Evolutionary conservation across 176 grass and related monocot species (phyloP).

Genomic region (Typha latifolia): DNA sequence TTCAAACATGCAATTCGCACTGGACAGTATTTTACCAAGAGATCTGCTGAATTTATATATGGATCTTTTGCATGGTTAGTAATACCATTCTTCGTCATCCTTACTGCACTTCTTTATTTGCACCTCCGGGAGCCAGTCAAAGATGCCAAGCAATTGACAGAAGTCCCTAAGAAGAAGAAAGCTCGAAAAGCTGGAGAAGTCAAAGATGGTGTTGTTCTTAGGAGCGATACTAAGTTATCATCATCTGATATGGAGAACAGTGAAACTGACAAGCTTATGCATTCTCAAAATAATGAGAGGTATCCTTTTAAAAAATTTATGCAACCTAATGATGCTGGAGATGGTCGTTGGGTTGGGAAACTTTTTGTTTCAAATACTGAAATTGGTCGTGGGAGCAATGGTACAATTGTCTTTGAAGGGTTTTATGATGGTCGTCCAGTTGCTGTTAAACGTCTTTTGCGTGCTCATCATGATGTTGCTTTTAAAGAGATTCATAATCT

Average conservation of each 20-base stretch:
- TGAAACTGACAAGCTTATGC: conserved; percentile 33
- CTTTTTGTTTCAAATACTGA: conserved; percentile 59
- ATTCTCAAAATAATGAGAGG: conserved; percentile 14
- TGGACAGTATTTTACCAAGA: background rate
- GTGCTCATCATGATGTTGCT: conserved; percentile 77
- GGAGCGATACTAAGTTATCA: conserved; percentile 6
- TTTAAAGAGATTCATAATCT: conserved; percentile 83
- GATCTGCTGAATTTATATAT: background rate
- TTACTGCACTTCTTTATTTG: conserved; percentile 17
- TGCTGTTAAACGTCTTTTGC: conserved; percentile 77
- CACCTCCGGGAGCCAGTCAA: conserved; percentile 8
- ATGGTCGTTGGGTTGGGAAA: conserved; percentile 66
- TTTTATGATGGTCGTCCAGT: conserved; percentile 64
- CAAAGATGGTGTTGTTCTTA: no score
- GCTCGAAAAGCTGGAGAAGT: conserved; percentile 28
- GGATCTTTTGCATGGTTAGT: background rate
- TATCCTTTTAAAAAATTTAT: conserved; percentile 12
- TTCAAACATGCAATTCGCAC: background rate
- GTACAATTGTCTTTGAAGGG: conserved; percentile 85
- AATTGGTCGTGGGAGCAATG: conserved; percentile 96
- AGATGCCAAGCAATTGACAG: conserved; percentile 26
- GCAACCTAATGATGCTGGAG: conserved; percentile 18
- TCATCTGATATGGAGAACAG: conserved; percentile 26
- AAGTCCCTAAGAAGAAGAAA: conserved; percentile 68
- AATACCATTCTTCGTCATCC: background rate